Evolutionary conservation across 2,329 filamentous ascomycete genomes (phyloP).

Genomic region (Gliomastix tumulicola): DNA sequence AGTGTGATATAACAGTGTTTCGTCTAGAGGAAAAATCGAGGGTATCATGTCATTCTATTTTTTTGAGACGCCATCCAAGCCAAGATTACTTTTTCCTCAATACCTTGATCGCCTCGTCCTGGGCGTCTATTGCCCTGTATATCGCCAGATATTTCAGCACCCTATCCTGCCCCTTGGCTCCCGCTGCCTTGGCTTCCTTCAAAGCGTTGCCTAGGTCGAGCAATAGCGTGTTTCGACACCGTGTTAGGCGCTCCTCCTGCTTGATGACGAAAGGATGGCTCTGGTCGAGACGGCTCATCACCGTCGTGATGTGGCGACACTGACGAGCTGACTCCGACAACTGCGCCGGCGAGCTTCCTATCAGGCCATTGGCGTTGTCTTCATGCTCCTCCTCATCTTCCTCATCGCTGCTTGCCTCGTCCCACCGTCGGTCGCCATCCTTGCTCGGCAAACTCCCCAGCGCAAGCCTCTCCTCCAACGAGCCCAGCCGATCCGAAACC

Average conservation of each 20-base stretch:
- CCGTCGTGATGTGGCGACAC: conserved; percentile 30
- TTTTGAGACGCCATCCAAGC: no score
- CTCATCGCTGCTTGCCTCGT: conserved; percentile 19
- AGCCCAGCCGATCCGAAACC: conserved; percentile 53
- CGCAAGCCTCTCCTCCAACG: conserved; percentile 57
- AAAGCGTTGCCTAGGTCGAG: conserved; percentile 46
- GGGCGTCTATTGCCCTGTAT: conserved; percentile 45
- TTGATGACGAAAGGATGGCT: conserved; percentile 43
- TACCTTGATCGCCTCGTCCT: conserved; percentile 42
- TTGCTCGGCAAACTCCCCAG: conserved; percentile 32
- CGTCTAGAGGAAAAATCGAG: no score
- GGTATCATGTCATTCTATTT: conserved; percentile 18
- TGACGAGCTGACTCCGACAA: conserved; percentile 37
- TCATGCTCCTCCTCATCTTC: conserved; percentile 33
- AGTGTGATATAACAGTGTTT: no score
- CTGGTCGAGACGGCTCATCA: conserved; percentile 38
- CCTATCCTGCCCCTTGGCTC: conserved; percentile 31
- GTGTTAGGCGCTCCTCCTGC: conserved; percentile 41
- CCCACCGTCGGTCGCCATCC: conserved; percentile 28
- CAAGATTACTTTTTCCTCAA: conserved; percentile 34
- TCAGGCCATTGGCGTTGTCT: conserved; percentile 20
- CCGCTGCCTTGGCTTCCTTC: conserved; percentile 35
- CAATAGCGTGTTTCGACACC: conserved; percentile 49
- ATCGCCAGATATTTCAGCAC: conserved; percentile 45
- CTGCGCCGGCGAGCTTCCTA: conserved; percentile 39